These are phyloP conservation scores for Dothideomycetes sp. DNA, from an alignment of 2,329 filamentous ascomycete species.

Conservation along the genomic window DNA sequence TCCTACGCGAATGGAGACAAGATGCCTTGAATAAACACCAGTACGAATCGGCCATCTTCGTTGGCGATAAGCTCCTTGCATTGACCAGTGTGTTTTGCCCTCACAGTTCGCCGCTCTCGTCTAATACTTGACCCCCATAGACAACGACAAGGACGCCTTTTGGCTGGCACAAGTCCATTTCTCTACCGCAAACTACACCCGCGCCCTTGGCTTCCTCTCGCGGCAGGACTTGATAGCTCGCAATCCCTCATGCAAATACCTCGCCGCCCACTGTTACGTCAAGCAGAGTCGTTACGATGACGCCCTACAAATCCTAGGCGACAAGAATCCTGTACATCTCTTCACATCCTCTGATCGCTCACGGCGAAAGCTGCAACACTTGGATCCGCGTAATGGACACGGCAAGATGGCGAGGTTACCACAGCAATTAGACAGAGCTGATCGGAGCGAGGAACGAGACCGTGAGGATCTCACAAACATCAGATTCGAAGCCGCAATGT, in stretches of 20 bases:
- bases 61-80: constrained; percentile 92
- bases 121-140: constrained; percentile 37
- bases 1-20: constrained; percentile 87
- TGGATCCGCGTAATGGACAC: constrained; percentile 45
- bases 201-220: constrained; percentile 76
- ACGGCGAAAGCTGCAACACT: constrained; percentile 62
- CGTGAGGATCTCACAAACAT: constrained; percentile 65
- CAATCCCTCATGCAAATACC: constrained; percentile 81
- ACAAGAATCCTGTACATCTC: constrained; percentile 87
- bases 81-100: constrained; percentile 63
- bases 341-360: constrained; percentile 58
- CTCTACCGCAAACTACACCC: constrained; percentile 85
- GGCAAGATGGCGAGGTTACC: constrained; percentile 31
- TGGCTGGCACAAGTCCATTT: constrained; percentile 99
- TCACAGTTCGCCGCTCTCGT: not conserved
- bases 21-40: constrained; percentile 94
- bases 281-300: constrained; percentile 87
- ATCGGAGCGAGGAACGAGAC: constrained; percentile 53
- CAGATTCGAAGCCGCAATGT: constrained; percentile 94
- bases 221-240: constrained; percentile 73
- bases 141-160: constrained; percentile 87
- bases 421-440: constrained; percentile 42
- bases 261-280: constrained; percentile 88
- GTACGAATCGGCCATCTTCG: constrained; percentile 92
- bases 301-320: constrained; percentile 74